phyloP scores from a whole-genome alignment of 495 filamentous ascomycete genomes.

The Neurospora hispaniola region DNA sequence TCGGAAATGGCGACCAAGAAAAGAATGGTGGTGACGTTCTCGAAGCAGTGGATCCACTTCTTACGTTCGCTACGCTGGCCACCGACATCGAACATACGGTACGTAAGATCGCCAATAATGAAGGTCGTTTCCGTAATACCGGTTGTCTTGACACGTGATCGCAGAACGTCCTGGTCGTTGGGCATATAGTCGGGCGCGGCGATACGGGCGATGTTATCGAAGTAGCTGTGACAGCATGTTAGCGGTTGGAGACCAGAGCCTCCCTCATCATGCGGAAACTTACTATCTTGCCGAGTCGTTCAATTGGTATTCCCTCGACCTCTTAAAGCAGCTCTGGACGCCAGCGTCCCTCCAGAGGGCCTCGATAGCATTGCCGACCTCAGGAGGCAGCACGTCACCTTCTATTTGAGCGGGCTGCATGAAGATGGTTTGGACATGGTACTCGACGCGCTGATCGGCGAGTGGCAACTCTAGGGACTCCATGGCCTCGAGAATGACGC shows the following conservation, averaged over 20 bases:
- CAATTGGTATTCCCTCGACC: constrained; percentile 90
- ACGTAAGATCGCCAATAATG: constrained; percentile 93
- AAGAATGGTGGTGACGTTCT: constrained; percentile 97
- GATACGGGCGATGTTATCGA: constrained; percentile 89
- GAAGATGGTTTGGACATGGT: constrained; percentile 91
- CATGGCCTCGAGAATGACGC: constrained; percentile 93
- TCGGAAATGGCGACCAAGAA: constrained; percentile 98
- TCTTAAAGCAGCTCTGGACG: constrained; percentile 92
- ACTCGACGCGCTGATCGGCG: constrained; percentile 78
- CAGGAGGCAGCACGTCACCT: constrained; percentile 85
- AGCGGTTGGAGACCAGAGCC: constrained; percentile 15
- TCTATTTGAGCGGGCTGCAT: constrained; percentile 94
- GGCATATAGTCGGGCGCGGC: constrained; percentile 88
- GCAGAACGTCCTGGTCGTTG: constrained; percentile 93
- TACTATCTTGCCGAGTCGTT: constrained; percentile 99
- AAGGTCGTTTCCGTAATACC: constrained; percentile 99
- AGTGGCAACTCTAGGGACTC: constrained; percentile 84
- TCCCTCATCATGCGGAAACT: constrained; percentile 24
- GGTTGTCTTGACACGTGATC: constrained; percentile 97
- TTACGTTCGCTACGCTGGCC: constrained; percentile 97
- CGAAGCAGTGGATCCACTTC: constrained; percentile 99
- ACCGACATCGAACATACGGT: constrained; percentile 99
- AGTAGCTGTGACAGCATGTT: constrained; percentile 59
- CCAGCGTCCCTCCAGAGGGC: constrained; percentile 90
- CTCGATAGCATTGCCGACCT: constrained; percentile 88